A percentile compares a stretch with the other conserved stretches of the same genome.
Conservation (phyloP, 164 flowering plant genomes). For the Litsea cubeba region DNA sequence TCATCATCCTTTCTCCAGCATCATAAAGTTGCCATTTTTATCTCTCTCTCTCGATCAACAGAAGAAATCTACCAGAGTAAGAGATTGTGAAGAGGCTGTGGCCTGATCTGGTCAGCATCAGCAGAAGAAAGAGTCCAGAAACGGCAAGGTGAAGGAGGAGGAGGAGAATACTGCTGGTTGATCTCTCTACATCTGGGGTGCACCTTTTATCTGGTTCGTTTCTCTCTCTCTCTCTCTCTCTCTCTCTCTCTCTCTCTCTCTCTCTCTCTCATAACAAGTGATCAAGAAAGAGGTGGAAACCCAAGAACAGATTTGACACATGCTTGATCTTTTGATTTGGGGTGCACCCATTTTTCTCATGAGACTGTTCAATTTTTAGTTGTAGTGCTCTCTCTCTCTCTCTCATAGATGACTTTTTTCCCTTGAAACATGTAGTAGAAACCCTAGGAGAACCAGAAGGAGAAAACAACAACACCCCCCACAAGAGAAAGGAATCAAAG, state of each 20-base stretch:
- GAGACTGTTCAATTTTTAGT: no score
- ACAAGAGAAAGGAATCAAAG: not conserved
- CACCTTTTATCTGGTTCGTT: not conserved
- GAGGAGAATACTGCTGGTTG: not conserved
- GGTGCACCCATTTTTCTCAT: not conserved
- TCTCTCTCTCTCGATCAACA: not conserved
- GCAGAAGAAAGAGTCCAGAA: not conserved
- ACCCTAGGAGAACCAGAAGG: not conserved
- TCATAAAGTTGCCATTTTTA: no score
- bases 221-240: not conserved
- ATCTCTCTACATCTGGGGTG: not conserved
- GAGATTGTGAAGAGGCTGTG: not conserved
- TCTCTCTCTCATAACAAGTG: not conserved
- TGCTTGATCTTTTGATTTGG: not conserved
- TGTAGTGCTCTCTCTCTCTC: not conserved
- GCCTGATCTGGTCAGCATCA: not conserved
- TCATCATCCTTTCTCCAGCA: no score
- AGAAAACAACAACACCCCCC: not conserved
- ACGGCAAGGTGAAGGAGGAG: not conserved
- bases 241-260: not conserved
- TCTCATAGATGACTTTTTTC: not conserved
- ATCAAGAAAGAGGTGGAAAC: not conserved
- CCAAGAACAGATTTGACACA: not conserved
- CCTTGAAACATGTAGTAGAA: not conserved
- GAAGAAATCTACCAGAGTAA: not conserved